Percentiles rank a stretch among this genome's conserved stretches.
Conservation (phyloP, 495 filamentous ascomycete genomes). For the Geoglossum glabrum region DNA sequence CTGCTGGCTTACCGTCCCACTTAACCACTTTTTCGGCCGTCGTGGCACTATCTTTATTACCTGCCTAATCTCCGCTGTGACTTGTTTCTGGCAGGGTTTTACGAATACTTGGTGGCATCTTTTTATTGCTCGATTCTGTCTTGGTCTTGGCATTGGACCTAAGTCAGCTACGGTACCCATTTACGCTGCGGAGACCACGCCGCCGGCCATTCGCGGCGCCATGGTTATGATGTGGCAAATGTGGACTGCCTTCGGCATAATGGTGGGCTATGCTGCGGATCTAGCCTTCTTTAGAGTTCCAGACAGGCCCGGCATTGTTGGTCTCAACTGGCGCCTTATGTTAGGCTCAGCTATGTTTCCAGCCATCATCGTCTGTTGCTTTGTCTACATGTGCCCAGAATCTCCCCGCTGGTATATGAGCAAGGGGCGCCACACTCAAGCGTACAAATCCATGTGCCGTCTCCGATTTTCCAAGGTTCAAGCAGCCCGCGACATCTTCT, state of each 20-base stretch:
- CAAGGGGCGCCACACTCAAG: constrained; percentile 40
- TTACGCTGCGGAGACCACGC: constrained; percentile 59
- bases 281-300: constrained; percentile 49
- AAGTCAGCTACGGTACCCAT: constrained; percentile 65
- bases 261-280: constrained; percentile 54
- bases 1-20: constrained; percentile 67
- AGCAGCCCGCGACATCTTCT: constrained; percentile 65
- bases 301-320: constrained; percentile 31
- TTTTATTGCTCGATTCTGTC: constrained; percentile 48
- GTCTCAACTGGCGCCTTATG: constrained; percentile 70
- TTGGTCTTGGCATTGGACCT: constrained; percentile 63
- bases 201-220: constrained; percentile 53
- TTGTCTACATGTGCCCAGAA: constrained; percentile 58
- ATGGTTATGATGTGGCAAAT: constrained; percentile 71
- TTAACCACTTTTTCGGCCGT: constrained; percentile 62
- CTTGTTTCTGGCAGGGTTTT: constrained; percentile 63
- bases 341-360: constrained; percentile 61
- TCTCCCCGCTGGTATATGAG: constrained; percentile 64
- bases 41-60: constrained; percentile 70
- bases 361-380: constrained; percentile 44
- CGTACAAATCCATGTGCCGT: constrained; percentile 44
- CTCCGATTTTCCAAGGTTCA: constrained; percentile 52
- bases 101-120: constrained; percentile 56
- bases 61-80: constrained; percentile 40
- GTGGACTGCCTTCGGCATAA: constrained; percentile 73